Evolutionary conservation across 208 protist species (phyloP), one percentile per base, ranked within the genome.

Genomic region (Trypanosoma boissoni): DNA sequence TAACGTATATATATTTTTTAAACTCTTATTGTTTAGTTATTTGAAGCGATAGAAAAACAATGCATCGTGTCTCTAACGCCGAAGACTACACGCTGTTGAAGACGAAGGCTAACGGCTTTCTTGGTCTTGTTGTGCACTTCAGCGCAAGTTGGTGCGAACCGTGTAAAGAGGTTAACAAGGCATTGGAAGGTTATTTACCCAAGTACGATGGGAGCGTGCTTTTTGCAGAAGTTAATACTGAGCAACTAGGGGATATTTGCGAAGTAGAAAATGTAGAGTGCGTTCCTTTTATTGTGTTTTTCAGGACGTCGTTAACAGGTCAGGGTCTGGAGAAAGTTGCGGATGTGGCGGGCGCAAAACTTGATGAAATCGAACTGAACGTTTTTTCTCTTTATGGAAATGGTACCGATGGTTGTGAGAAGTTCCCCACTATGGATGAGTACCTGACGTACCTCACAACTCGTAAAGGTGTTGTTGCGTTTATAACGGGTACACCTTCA

Each of bases 401-500:
- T 42, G 77, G 72, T 8, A 70, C 78, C 16, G 76, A 73, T 36
- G 70, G 74, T n/a, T 56, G 75, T 26, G 60, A 45, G 7, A 64
- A 80, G 45, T 96, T 86, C 42, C 36, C 72, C 9, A 68, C 74
- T 21, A 57, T 97, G 8, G 79, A 96, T 32, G 84, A 67, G 20
- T 91, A 92, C 39, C 61, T 97, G 14, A 84, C 78, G 36, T 82
- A 86, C 52, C 68, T 97, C n/a, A 94, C 88, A 5, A 83, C 67
- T 23, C 72, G 85, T 32, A 68, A 68, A 8, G 82, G 84, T 31
- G 72, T 97, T 2, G 80, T 98, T 26, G 64, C 88, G 18, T 97
- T 98, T 75, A 95, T 98, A 52, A 98, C 94, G 0, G 94, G 94
- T 16, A 82, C 80, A 12, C 91, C 94, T 5, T 92, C 83, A 10